phyloP scores from a whole-genome alignment of 805 yeast genomes.

The Yamadazyma philogaea region DNA sequence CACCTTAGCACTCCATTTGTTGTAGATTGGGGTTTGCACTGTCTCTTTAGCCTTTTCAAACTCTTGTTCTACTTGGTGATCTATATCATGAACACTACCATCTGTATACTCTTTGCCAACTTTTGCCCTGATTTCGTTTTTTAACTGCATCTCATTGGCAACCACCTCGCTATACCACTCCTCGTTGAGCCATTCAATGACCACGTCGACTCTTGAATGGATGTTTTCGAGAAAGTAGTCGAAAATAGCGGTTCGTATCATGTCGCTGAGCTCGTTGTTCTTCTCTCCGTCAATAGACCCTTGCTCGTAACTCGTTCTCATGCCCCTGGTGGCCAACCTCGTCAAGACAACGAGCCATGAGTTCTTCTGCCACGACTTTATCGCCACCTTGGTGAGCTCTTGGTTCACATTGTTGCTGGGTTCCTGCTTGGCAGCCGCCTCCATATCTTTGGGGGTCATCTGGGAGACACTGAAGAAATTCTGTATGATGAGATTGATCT shows the following conservation, averaged over 20 bases:
- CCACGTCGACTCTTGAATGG: conserved; percentile 65
- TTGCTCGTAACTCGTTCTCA: conserved; percentile 24
- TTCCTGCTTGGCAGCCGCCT: conserved; percentile 16
- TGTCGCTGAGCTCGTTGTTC: conserved; percentile 47
- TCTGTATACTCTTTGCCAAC: conserved; percentile 19
- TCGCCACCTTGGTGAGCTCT: conserved; percentile 58
- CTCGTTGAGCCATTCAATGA: conserved; percentile 91
- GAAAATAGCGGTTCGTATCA: conserved; percentile 67
- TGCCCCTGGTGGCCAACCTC: conserved; percentile 81
- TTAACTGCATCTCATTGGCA: conserved; percentile 27
- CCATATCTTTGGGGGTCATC: conserved; percentile 19
- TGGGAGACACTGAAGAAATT: conserved; percentile 54
- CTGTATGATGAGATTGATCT: conserved; percentile 54
- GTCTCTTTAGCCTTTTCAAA: conserved; percentile 13
- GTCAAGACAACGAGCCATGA: conserved; percentile 77
- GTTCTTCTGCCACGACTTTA: conserved; percentile 51
- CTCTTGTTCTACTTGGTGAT: conserved; percentile 19
- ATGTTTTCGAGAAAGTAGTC: conserved; percentile 72
- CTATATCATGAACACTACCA: conserved; percentile 18
- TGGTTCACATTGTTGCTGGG: conserved; percentile 20
- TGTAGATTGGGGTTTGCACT: conserved; percentile 49
- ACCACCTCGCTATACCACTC: conserved; percentile 78
- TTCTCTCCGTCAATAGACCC: conserved; percentile 22
- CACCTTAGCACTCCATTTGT: conserved; percentile 65
- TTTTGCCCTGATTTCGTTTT: conserved; percentile 19